Evolutionary conservation across 352 stramenopile species (phyloP).

Genomic region (Phytopythium vexans): DNA sequence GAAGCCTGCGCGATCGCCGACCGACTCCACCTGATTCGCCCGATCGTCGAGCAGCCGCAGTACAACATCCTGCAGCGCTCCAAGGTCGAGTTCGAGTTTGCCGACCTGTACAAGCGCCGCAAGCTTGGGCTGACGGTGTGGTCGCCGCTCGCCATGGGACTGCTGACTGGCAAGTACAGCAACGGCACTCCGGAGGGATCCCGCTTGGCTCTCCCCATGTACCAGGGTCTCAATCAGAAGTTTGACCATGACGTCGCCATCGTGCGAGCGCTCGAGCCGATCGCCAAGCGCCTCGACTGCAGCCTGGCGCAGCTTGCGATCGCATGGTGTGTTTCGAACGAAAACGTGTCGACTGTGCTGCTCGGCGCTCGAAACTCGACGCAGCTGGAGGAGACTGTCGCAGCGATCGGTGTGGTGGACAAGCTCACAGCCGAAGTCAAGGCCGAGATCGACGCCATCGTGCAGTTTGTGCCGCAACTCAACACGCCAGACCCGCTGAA

Average conservation of each 20-base stretch:
- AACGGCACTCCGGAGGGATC: slow-evolving; percentile 19
- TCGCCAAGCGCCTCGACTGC: slow-evolving; percentile 32
- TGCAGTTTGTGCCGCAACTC: too few relatives aligned
- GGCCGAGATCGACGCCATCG: too few relatives aligned
- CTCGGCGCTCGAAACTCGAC: too few relatives aligned
- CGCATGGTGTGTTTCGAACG: slow-evolving; percentile 47
- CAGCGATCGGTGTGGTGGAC: too few relatives aligned
- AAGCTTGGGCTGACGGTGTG: slow-evolving; percentile 37
- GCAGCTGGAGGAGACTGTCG: too few relatives aligned
- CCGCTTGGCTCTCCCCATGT: slow-evolving; percentile 12
- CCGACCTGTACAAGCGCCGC: slow-evolving; percentile 48
- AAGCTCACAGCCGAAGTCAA: too few relatives aligned
- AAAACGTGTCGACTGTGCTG: too few relatives aligned
- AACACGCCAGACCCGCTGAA: too few relatives aligned
- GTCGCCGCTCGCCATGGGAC: slow-evolving; percentile 30
- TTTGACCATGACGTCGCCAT: too few relatives aligned
- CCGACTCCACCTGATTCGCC: slow-evolving; percentile 17
- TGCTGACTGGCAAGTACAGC: slow-evolving; percentile 71
- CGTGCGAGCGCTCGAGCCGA: slow-evolving; percentile 7
- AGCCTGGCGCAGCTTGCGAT: slow-evolving; percentile 38
- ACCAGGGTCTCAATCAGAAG: too few relatives aligned
- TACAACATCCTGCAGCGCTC: slow-evolving; percentile 60
- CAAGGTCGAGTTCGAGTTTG: slow-evolving; percentile 51
- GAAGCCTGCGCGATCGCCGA: slow-evolving; percentile 42
- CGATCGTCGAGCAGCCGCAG: slow-evolving; percentile 43